Base-by-base conservation (phyloP, 202 grass and related monocot genomes). In the Brachypodium distachyon region DNA sequence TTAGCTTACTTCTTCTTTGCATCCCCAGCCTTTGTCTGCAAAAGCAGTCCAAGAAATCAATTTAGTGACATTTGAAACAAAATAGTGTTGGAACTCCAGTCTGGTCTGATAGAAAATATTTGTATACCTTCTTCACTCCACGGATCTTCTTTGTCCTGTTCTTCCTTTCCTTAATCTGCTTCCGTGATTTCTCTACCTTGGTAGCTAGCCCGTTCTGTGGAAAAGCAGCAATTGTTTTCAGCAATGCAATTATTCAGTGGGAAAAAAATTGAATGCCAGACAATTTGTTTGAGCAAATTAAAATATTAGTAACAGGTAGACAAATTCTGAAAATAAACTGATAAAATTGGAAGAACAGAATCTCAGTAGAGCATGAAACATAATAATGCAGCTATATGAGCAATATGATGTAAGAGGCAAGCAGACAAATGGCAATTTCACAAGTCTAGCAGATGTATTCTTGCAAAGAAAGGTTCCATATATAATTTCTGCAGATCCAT, bases 141-240 rank as follows among this genome's bases (percentile, higher is more conserved):
- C 87, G 91, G 61, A 94, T 86, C 60, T 98, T 98, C 82, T 87
- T 98, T 1, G 91, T 83, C 76, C 95, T 94, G 82, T 97, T 98
- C 84, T 95, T 95, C 87, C 95, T 85, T 82, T 98, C 91, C 82
- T 98, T 98, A 79, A 98, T 94, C 60, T 98, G 91, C 55, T 98
- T 98, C 46, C 95, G 86, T 5, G 91, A 97, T 50, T 92, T 97
- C 64, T 97, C 91, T 28, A 97, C 82, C 91, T 98, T 98, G 8
- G 95, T 98, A 32, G 95, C 95, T 53, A 98, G 89, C 11, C 91
- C 95, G 5, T 98, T 98, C 91, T 98, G 76, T 2, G 8, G 34
- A 43, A 34, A 7, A 46, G 19, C 2, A 12, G 26, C 5, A 84
- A 5, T 40, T 12, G 3, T 23, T 12, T 59, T 23, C 47, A 64